Base-by-base conservation (phyloP, 2,329 filamentous ascomycete genomes). In the Ceratocystis cacaofunesta region DNA sequence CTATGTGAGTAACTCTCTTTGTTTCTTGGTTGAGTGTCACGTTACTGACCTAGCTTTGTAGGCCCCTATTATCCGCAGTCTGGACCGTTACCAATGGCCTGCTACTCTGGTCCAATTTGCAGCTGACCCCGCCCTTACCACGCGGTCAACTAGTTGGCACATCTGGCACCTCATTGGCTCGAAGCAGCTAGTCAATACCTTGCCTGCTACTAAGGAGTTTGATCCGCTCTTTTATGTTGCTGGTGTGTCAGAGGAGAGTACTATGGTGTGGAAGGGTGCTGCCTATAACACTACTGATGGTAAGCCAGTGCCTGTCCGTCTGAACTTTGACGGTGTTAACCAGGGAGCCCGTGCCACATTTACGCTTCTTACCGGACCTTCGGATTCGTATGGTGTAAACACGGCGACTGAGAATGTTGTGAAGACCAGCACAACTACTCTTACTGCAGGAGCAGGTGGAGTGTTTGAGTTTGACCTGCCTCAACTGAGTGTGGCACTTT, bases 401-500 rank as follows among this genome's bases (percentile, higher is more conserved):
- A 73, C 71, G 44, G 75, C 74, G 44, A 76, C 76, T 6, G 74
- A 75, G 68, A 82, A 82, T 67, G 76, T 82, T 22, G 81, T 84
- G 0, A 72, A 78, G 63, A 78, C 73, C 22, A 74, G 72, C 1
- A 75, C 71, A 10, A 71, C 70, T 0, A 72, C 71, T 0, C 67
- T 82, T 22, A 73, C 70, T 69, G 80, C 78, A 1, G 76, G 75
- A 17, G 69, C 71, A 2, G 73, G 76, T 30, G 82, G 82, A 1
- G 71, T 69, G 1, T 83, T 85, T 69, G 72, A 72, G 55, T 85
- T 85, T 69, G 75, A 71, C 30, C 67, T 85, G 70, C 82, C 82
- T 0, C 74, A 81, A 68, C 72, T 83, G 66, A 83, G 80, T 69
- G 78, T 85, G 61, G 81, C 81, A 15, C 78, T 85, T 1, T 70